Evolutionary conservation across 2,329 filamentous ascomycete genomes (phyloP).

Genomic region (Triangularia verruculosa): DNA sequence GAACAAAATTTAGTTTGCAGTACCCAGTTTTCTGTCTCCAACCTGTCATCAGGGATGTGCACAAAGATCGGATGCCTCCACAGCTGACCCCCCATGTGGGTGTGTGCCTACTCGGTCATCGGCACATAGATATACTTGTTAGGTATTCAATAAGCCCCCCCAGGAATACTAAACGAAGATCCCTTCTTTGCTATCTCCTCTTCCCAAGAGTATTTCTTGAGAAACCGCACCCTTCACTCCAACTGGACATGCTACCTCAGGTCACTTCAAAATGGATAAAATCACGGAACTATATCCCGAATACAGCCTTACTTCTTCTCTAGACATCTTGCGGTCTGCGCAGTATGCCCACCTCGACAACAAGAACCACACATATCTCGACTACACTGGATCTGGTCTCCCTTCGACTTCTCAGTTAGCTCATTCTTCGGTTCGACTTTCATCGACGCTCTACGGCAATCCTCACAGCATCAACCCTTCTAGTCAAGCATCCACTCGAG

Average conservation of each 20-base stretch:
- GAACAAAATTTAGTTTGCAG: too few relatives aligned
- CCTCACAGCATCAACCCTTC: conserved; percentile 41
- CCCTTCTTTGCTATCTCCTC: too few relatives aligned
- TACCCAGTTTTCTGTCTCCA: too few relatives aligned
- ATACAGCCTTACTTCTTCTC: conserved; percentile 31
- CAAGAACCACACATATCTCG: conserved; percentile 40
- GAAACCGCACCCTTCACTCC: neutral
- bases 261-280: neutral
- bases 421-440: conserved; percentile 33
- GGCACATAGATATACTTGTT: too few relatives aligned
- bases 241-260: neutral
- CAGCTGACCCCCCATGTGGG: too few relatives aligned
- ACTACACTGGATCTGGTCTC: conserved; percentile 41
- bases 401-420: conserved; percentile 34
- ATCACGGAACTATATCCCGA: conserved; percentile 34
- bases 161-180: too few relatives aligned
- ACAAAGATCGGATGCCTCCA: too few relatives aligned
- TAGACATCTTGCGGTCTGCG: conserved; percentile 34
- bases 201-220: neutral
- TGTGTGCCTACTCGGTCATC: too few relatives aligned
- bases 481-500: conserved; percentile 34
- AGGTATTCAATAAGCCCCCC: too few relatives aligned
- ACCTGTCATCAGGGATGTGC: too few relatives aligned
- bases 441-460: conserved; percentile 36
- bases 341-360: conserved; percentile 40